A percentile compares a stretch with the other conserved stretches of the same genome.
Conservation (phyloP, 441 rosid genomes). For the Daphne laureola region DNA sequence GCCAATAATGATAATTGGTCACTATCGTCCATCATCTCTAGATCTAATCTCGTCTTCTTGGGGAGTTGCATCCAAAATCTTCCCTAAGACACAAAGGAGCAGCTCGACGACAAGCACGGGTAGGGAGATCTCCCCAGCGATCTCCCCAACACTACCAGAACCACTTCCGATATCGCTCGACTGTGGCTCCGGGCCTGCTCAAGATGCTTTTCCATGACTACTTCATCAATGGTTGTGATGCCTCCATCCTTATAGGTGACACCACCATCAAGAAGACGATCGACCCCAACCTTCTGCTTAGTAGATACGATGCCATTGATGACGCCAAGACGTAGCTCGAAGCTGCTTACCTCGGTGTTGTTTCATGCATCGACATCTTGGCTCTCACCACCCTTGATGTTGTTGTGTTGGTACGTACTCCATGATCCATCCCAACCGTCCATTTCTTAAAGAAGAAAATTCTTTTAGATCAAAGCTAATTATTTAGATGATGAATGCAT, state of each 20-base stretch:
- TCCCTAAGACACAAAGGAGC: too few relatives aligned
- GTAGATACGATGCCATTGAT: constrained; percentile 62
- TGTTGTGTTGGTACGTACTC: constrained; percentile 50
- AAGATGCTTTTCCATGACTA: constrained; percentile 79
- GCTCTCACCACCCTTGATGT: constrained; percentile 68
- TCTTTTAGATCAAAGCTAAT: too few relatives aligned
- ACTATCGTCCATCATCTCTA: too few relatives aligned
- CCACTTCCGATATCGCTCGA: constrained; percentile 37
- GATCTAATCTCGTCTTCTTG: too few relatives aligned
- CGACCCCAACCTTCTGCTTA: constrained; percentile 27
- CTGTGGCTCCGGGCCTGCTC: constrained; percentile 50
- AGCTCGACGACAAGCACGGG: too few relatives aligned
- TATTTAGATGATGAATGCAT: not conserved
- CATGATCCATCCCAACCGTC: too few relatives aligned
- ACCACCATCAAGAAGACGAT: constrained; percentile 45
- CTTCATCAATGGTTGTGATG: constrained; percentile 70
- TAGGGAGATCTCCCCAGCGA: too few relatives aligned
- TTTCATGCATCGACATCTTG: constrained; percentile 75
- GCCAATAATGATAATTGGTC: too few relatives aligned
- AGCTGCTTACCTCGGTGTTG: constrained; percentile 54
- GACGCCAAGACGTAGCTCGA: constrained; percentile 68
- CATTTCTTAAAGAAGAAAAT: too few relatives aligned
- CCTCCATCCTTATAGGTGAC: constrained; percentile 55
- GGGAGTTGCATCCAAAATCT: too few relatives aligned
- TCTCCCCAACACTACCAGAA: too few relatives aligned